Evolutionary conservation across 108 stramenopile species (phyloP).

Genomic region (Fragilaria crotonensis): DNA sequence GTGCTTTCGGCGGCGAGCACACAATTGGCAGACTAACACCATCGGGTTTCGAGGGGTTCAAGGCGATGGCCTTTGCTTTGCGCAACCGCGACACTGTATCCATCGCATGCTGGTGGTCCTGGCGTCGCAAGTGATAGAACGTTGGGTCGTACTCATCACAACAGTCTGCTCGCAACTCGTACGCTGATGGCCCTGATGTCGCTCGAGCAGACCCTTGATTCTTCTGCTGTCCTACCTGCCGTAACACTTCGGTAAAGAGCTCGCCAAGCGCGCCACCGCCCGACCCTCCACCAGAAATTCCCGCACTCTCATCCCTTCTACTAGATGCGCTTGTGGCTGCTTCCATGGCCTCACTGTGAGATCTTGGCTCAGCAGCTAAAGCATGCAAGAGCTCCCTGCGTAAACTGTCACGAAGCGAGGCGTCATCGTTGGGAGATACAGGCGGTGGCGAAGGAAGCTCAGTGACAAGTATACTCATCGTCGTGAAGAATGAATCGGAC

Average conservation of each 20-base stretch:
- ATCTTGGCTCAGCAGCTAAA: conserved; percentile 80
- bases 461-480: conserved; percentile 74
- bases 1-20: conserved; percentile 66
- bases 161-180: conserved; percentile 65
- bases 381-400: conserved; percentile 86
- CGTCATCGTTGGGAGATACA: conserved; percentile 40
- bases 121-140: conserved; percentile 76
- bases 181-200: conserved; percentile 60
- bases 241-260: conserved; percentile 59
- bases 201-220: conserved; percentile 50
- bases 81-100: conserved; percentile 76
- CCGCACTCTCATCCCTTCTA: conserved; percentile 69
- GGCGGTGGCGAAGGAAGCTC: conserved; percentile 84
- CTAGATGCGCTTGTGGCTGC: conserved; percentile 67
- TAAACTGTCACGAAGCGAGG: conserved; percentile 52
- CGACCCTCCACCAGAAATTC: conserved; percentile 45
- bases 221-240: conserved; percentile 62
- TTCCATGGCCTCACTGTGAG: conserved; percentile 80
- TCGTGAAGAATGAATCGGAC: conserved; percentile 77
- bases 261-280: conserved; percentile 35
- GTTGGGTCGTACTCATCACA: conserved; percentile 90
- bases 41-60: neutral
- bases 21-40: conserved; percentile 65
- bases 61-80: conserved; percentile 48
- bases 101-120: conserved; percentile 94